These are phyloP conservation scores for rapeseed (Brassica napus) DNA, from an alignment of 345 rosid species.

Conservation along the genomic window DNA sequence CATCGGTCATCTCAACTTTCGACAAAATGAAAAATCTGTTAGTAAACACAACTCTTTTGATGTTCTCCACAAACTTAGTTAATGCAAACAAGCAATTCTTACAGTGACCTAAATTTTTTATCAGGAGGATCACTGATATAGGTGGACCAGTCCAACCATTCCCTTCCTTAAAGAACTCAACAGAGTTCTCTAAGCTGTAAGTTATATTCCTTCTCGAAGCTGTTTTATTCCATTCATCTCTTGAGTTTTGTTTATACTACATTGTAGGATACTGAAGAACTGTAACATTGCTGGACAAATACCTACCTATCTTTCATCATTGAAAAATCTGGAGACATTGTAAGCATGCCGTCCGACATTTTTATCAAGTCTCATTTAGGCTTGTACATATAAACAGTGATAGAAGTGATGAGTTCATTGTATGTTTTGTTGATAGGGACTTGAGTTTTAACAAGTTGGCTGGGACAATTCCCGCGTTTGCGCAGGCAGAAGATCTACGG, in stretches of 20 bases:
- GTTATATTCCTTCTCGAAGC: constrained; percentile 32
- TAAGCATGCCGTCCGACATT: constrained; percentile 31
- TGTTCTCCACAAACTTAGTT: background rate
- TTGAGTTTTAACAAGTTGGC: constrained; percentile 61
- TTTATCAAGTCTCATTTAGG: constrained; percentile 9
- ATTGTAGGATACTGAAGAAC: constrained; percentile 49
- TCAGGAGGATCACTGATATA: constrained; percentile 65
- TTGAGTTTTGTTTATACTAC: background rate
- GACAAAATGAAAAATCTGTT: constrained; percentile 43
- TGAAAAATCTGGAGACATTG: constrained; percentile 42
- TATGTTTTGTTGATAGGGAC: constrained; percentile 47
- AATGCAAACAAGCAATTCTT: background rate
- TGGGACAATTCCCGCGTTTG: constrained; percentile 50
- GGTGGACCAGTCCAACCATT: constrained; percentile 51
- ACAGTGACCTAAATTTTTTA: constrained; percentile 4
- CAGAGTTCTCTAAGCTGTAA: constrained; percentile 45
- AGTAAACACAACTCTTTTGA: constrained; percentile 40
- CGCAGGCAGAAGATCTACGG: constrained; percentile 36
- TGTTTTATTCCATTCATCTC: background rate
- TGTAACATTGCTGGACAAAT: constrained; percentile 48
- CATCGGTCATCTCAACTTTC: constrained; percentile 45
- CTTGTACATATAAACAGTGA: constrained; percentile 13
- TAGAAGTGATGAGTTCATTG: constrained; percentile 12
- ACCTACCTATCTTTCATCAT: constrained; percentile 42
- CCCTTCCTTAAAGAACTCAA: constrained; percentile 41